Evolutionary conservation across 495 filamentous ascomycete genomes (phyloP).

Genomic region (Talaromyces stipitatus): DNA sequence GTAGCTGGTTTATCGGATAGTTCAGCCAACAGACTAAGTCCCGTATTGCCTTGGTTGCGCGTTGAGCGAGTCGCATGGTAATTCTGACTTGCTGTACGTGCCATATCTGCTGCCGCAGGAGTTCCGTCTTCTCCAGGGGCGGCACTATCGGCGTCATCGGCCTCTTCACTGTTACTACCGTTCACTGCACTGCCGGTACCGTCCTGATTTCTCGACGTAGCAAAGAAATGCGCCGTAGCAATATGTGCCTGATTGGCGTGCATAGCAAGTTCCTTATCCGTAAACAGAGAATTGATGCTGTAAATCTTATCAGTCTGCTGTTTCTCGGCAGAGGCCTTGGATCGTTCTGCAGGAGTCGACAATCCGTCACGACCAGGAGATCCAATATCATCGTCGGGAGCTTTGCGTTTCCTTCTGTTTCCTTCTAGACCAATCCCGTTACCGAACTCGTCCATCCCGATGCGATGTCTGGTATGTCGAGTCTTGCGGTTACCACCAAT

Average conservation of each 20-base stretch:
- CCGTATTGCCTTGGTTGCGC: slow-evolving; percentile 47
- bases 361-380: slow-evolving; percentile 57
- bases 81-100: slow-evolving; percentile 57
- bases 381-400: slow-evolving; percentile 60
- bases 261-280: slow-evolving; percentile 80
- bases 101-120: slow-evolving; percentile 54
- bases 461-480: slow-evolving; percentile 69
- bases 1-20: slow-evolving; percentile 57
- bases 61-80: slow-evolving; percentile 67
- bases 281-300: slow-evolving; percentile 85
- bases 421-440: slow-evolving; percentile 47
- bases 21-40: slow-evolving; percentile 53
- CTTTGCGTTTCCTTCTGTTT: slow-evolving; percentile 76
- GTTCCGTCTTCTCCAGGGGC: slow-evolving; percentile 49
- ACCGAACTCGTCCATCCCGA: slow-evolving; percentile 70
- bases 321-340: slow-evolving; percentile 28
- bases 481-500: slow-evolving; percentile 77
- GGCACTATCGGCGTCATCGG: slow-evolving; percentile 37
- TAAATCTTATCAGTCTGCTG: slow-evolving; percentile 48
- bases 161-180: slow-evolving; percentile 37
- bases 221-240: slow-evolving; percentile 51
- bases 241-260: slow-evolving; percentile 65
- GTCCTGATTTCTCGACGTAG: slow-evolving; percentile 42
- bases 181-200: slow-evolving; percentile 31
- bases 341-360: slow-evolving; percentile 41